Conservation (phyloP, 306 rosid genomes). For the Begonia masoniana region DNA sequence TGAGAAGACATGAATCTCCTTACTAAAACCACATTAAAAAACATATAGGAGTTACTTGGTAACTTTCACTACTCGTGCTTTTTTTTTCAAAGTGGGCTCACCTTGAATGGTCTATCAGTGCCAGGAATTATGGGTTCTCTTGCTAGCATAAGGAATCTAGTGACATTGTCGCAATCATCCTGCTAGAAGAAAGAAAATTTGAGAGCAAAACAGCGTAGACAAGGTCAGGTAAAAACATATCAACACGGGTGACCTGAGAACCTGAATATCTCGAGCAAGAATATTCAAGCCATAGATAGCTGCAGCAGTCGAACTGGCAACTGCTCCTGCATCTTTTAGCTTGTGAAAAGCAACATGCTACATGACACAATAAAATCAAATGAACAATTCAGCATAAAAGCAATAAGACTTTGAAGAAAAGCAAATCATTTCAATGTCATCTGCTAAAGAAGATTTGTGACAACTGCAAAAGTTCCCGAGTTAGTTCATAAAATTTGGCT, state of each 20-base stretch:
- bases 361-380: conserved; percentile 15
- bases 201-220: conserved; percentile 8
- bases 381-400: conserved; percentile 19
- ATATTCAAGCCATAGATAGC: conserved; percentile 62
- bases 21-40: too few relatives aligned
- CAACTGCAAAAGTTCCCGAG: too few relatives aligned
- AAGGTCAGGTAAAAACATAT: too few relatives aligned
- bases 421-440: too few relatives aligned
- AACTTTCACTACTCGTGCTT: too few relatives aligned
- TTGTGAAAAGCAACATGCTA: conserved; percentile 65
- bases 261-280: conserved; percentile 92
- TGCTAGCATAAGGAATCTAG: conserved; percentile 83
- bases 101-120: conserved; percentile 85
- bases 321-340: conserved; percentile 80
- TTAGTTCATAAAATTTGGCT: too few relatives aligned
- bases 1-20: too few relatives aligned
- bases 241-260: conserved; percentile 5
- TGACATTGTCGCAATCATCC: conserved; percentile 87
- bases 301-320: conserved; percentile 77
- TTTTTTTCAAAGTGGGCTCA: conserved; percentile 4
- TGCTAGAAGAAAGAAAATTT: conserved; percentile 19
- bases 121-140: conserved; percentile 97
- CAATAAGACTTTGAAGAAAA: background rate
- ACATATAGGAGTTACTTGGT: too few relatives aligned
- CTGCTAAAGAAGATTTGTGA: too few relatives aligned